A percentile compares a stretch with the other conserved stretches of the same genome.
phyloP scores from a whole-genome alignment of 1,284 basidiomycete genomes.

The Heterobasidion parviporum region DNA sequence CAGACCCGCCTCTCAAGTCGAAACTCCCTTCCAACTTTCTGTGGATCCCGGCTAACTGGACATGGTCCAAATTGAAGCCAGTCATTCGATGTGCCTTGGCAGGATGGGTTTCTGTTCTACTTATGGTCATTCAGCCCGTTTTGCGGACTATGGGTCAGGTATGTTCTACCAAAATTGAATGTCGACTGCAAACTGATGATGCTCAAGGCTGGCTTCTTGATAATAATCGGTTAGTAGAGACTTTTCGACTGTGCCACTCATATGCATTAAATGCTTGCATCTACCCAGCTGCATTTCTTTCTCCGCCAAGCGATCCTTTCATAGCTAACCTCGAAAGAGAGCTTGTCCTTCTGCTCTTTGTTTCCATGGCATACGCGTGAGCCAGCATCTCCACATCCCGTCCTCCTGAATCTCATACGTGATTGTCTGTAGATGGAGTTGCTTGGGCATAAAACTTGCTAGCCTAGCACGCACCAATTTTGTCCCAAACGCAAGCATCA shows the following conservation, averaged over 20 bases:
- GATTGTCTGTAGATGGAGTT: conserved; percentile 45
- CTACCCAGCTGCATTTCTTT: conserved; percentile 49
- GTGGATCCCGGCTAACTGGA: conserved; percentile 54
- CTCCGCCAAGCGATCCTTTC: conserved; percentile 64
- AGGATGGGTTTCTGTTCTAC: conserved; percentile 54
- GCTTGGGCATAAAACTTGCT: conserved; percentile 59
- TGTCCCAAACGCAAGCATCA: conserved; percentile 28
- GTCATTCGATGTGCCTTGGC: conserved; percentile 55
- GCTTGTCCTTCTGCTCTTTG: conserved; percentile 47
- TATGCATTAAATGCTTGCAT: conserved; percentile 1
- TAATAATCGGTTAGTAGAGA: conserved; percentile 45
- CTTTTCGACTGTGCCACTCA: background rate
- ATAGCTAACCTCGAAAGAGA: conserved; percentile 65
- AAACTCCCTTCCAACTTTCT: conserved; percentile 21
- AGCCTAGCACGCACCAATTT: conserved; percentile 45
- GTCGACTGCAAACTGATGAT: background rate
- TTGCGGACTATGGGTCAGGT: conserved; percentile 55
- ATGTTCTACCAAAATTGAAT: conserved; percentile 9
- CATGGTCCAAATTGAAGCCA: conserved; percentile 55
- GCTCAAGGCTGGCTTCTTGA: conserved; percentile 53
- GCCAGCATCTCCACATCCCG: conserved; percentile 18
- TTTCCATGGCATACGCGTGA: conserved; percentile 54
- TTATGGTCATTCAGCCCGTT: conserved; percentile 53
- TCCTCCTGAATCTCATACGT: conserved; percentile 1
- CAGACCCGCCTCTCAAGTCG: conserved; percentile 6